Evolutionary conservation across 768 basidiomycete genomes (phyloP).

Genomic region (Rhodotorula diobovata): DNA sequence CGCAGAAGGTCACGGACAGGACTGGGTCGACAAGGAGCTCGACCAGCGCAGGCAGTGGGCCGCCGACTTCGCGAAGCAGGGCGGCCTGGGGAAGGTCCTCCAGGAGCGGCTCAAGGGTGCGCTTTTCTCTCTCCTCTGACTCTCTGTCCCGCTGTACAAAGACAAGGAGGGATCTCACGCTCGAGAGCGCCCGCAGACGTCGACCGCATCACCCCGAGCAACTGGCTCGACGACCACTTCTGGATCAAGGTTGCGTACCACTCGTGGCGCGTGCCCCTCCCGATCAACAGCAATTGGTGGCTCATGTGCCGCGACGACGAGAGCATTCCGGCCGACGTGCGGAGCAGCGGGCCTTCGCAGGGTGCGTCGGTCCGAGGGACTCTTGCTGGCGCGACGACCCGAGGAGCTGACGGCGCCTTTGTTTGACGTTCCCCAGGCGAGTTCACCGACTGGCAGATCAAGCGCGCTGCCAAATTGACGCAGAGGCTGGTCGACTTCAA

Average conservation of each 20-base stretch:
- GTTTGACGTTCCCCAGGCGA: conserved; percentile 39
- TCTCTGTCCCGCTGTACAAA: not conserved
- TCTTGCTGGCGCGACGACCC: not conserved
- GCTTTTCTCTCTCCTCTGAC: conserved; percentile 9
- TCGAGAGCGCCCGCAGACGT: conserved; percentile 62
- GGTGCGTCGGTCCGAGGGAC: conserved; percentile 12
- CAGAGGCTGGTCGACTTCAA: conserved; percentile 70
- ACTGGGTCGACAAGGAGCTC: conserved; percentile 54
- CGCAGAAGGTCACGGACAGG: conserved; percentile 45
- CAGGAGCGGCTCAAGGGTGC: conserved; percentile 71
- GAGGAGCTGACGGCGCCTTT: not conserved
- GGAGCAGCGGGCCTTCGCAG: conserved; percentile 21
- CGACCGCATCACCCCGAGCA: conserved; percentile 74
- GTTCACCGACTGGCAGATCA: conserved; percentile 75
- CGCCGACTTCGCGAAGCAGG: conserved; percentile 59
- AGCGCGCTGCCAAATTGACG: conserved; percentile 75
- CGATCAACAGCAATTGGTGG: conserved; percentile 97
- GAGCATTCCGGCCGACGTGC: conserved; percentile 53
- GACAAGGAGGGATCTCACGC: too few relatives aligned
- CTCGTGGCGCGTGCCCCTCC: conserved; percentile 76
- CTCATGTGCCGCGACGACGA: conserved; percentile 73
- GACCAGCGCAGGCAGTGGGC: conserved; percentile 60
- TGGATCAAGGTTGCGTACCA: conserved; percentile 86
- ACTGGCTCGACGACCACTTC: conserved; percentile 92
- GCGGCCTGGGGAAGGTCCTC: conserved; percentile 62